Conservation (phyloP, 2,329 filamentous ascomycete genomes). For the Verticillium klebahnii region DNA sequence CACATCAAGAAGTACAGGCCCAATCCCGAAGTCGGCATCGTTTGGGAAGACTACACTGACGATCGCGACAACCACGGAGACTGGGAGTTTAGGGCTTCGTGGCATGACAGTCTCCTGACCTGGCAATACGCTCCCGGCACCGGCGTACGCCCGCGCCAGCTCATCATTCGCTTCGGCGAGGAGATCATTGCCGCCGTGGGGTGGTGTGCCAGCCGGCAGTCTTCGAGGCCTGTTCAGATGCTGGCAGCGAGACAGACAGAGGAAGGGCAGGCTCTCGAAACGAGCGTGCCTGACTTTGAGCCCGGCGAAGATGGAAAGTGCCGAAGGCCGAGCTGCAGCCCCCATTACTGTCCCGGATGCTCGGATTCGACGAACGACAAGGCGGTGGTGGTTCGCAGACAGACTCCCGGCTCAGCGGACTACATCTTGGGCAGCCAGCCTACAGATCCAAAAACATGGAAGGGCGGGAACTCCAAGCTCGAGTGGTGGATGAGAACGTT, state of each 20-base stretch:
- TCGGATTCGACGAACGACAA: neutral
- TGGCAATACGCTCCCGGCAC: conserved; percentile 9
- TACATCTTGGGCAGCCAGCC: neutral
- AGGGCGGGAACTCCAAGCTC: neutral
- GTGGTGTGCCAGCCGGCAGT: conserved; percentile 9
- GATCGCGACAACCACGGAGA: neutral
- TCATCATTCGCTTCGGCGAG: conserved; percentile 10
- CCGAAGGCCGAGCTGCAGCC: neutral
- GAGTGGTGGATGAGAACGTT: conserved; percentile 2
- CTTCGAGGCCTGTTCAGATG: too few species aligned
- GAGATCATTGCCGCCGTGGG: conserved; percentile 20
- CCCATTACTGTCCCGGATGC: neutral
- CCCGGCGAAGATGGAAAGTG: neutral
- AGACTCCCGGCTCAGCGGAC: neutral
- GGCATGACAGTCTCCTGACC: conserved; percentile 6
- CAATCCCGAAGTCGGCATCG: neutral
- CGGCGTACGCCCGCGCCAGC: conserved; percentile 1
- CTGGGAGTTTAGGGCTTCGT: neutral
- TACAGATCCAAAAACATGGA: neutral
- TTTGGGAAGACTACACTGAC: neutral
- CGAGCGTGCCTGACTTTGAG: neutral
- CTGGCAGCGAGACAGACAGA: neutral
- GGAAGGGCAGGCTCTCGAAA: neutral
- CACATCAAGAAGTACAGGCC: neutral
- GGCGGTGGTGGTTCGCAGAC: neutral